These are phyloP conservation scores for Stephanodiscus triporus DNA, from an alignment of 108 stramenopile species.

Conservation along the genomic window DNA sequence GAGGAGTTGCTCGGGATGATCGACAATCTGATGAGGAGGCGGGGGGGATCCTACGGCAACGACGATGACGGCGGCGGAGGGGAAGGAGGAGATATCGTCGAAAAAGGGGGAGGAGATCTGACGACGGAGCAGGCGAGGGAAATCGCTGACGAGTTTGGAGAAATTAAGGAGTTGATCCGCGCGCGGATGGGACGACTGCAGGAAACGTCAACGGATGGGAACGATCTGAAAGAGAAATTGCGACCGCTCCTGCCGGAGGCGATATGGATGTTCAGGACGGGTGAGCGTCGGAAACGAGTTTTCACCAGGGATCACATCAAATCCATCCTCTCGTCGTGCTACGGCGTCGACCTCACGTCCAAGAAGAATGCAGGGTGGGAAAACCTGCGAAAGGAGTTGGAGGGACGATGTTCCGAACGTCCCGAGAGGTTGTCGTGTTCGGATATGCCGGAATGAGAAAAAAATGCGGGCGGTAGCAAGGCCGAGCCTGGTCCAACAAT, in stretches of 20 bases:
- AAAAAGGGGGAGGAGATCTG: not conserved
- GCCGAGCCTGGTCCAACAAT: too few species aligned
- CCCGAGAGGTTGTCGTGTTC: not conserved
- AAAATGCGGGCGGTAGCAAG: not conserved
- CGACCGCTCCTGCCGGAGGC: constrained; percentile 8
- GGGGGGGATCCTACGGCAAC: not conserved
- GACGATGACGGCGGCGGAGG: not conserved
- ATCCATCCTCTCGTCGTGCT: constrained; percentile 6
- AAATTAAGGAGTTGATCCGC: constrained; percentile 14
- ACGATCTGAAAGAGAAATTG: not conserved
- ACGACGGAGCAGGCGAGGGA: not conserved
- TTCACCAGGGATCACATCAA: constrained; percentile 18
- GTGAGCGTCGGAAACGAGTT: constrained; percentile 14
- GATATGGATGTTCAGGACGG: constrained; percentile 14
- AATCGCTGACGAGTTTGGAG: not conserved
- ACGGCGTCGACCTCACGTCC: constrained; percentile 5
- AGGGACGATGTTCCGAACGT: not conserved
- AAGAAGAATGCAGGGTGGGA: constrained; percentile 13
- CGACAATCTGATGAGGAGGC: constrained; percentile 70
- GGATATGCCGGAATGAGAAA: not conserved
- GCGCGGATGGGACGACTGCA: not conserved
- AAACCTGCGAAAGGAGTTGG: constrained; percentile 11
- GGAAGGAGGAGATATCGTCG: not conserved
- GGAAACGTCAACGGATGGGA: not conserved
- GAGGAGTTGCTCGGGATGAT: constrained; percentile 84